A percentile compares a stretch with the other conserved stretches of the same genome.
Conservation (phyloP, 192 early-diverging fungal species). For the Linderina pennispora region DNA sequence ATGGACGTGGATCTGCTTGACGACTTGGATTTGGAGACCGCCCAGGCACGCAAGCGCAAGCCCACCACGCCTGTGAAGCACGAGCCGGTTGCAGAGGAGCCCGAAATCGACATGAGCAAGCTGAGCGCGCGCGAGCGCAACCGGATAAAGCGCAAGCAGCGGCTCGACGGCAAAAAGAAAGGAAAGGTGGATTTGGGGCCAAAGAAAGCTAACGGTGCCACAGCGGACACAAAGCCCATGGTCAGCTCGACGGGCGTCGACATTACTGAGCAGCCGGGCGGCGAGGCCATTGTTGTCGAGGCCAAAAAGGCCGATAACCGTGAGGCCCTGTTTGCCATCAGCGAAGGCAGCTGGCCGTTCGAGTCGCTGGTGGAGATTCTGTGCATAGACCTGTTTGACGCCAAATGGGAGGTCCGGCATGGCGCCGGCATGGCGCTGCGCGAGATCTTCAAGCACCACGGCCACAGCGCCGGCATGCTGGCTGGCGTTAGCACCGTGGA, state of each 20-base stretch:
- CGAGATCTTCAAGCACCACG: slow-evolving; percentile 81
- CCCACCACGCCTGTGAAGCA: neutral
- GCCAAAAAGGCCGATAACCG: slow-evolving; percentile 44
- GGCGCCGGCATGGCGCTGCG: slow-evolving; percentile 94
- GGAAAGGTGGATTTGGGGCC: slow-evolving; percentile 8
- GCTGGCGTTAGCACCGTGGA: slow-evolving; percentile 45
- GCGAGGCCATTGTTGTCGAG: slow-evolving; percentile 63
- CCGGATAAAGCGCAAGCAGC: slow-evolving; percentile 82
- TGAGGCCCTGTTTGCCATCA: slow-evolving; percentile 44
- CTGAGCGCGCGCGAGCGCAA: slow-evolving; percentile 88
- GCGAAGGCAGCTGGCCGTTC: slow-evolving; percentile 66
- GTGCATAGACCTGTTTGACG: slow-evolving; percentile 64
- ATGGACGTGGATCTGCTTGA: slow-evolving; percentile 87
- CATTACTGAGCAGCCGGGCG: slow-evolving; percentile 44
- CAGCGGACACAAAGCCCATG: too few species aligned
- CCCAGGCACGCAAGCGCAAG: slow-evolving; percentile 14
- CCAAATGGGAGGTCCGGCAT: slow-evolving; percentile 89
- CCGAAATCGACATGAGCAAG: slow-evolving; percentile 59
- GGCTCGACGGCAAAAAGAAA: slow-evolving; percentile 76
- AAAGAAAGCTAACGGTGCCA: slow-evolving; percentile 4
- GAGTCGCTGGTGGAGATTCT: slow-evolving; percentile 61
- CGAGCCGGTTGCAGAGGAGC: slow-evolving; percentile 9
- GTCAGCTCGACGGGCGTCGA: slow-evolving; percentile 7
- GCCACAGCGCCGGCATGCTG: slow-evolving; percentile 69
- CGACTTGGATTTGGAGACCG: slow-evolving; percentile 65